Base-by-base conservation (phyloP, 2,329 filamentous ascomycete species). In the Aspergillus tanneri region DNA sequence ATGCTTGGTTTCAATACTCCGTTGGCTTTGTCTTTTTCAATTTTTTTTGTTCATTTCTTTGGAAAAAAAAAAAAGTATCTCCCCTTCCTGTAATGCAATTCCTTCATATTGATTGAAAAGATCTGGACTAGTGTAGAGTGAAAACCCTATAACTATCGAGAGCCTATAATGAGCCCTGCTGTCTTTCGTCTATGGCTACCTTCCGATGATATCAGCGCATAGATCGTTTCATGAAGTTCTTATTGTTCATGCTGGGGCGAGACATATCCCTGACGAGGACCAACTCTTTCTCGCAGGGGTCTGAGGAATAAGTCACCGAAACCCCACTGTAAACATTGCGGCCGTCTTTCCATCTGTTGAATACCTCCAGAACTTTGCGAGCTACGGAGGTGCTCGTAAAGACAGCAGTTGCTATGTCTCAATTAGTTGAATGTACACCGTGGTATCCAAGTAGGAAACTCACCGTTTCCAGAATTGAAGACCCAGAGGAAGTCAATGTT, bases 391-490 rank as follows among this genome's bases (percentile, higher is more conserved):
- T 69, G 41, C 60, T 67, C 45, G 67, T 66, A 56, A 72, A 72
- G 30, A 70, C 64, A 5, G 64, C 67, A 32, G 68, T 72, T 12
- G 69, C 69, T 71, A 37, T 25, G 36, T 23, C 16, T 16, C 12
- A 14, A 4, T 9, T 21, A 18, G 37, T 9, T 21, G 9, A 16
- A 9, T 4, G 12, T n/a, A 23, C n/a, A n/a, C n/a, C n/a, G n/a
- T n/a, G n/a, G n/a, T n/a, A n/a, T n/a, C n/a, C n/a, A 14, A 24
- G 11, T 23, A 16, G 1, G 12, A 3, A 8, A 59, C 69, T 58
- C 59, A 73, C 70, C 71, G 44, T 73, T 73, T 6, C 71, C 71
- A 46, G 64, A 63, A 46, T 73, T 73, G 52, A 72, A 73, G 5
- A 70, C 60, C 67, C 69, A 73, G 12, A 70, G 56, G 46, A 72